These are phyloP conservation scores for Lipomyces lipofer DNA, from an alignment of 805 yeast species.

Conservation along the genomic window DNA sequence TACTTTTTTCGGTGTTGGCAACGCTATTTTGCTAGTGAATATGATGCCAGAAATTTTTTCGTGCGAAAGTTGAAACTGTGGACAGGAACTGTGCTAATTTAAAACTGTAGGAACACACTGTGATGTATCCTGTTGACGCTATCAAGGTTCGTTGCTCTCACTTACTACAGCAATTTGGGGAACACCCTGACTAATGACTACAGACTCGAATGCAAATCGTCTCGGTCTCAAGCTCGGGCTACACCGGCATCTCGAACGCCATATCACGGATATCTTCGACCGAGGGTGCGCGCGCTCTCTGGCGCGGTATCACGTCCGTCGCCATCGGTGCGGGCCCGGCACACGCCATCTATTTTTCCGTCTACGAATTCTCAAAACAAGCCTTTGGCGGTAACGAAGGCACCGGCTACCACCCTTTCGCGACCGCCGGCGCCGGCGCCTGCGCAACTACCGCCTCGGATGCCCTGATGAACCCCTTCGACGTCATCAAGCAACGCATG, in stretches of 20 bases:
- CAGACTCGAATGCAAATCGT: constrained; percentile 84
- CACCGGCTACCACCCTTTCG: constrained; percentile 67
- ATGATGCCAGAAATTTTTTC: background rate
- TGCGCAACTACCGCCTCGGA: constrained; percentile 91
- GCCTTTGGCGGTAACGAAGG: constrained; percentile 44
- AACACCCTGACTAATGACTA: no score
- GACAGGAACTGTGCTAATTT: background rate
- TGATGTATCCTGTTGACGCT: constrained; percentile 96
- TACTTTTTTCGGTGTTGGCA: background rate
- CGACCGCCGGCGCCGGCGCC: constrained; percentile 85
- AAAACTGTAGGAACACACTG: constrained; percentile 67
- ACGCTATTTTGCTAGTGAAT: background rate
- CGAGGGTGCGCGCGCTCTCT: constrained; percentile 84
- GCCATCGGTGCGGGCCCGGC: constrained; percentile 99
- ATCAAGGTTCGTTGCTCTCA: constrained; percentile 49
- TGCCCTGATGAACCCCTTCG: constrained; percentile 97
- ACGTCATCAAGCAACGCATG: constrained; percentile 93
- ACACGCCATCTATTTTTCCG: constrained; percentile 94
- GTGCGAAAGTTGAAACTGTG: background rate
- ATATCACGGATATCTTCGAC: constrained; percentile 74
- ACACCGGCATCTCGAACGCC: constrained; percentile 57
- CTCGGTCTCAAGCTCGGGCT: constrained; percentile 29
- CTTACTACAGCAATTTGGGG: background rate
- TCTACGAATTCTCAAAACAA: constrained; percentile 79
- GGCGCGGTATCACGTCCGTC: constrained; percentile 93